Percentiles rank a stretch among this genome's conserved stretches.
Evolutionary conservation across 2,329 filamentous ascomycete genomes (phyloP).

Genomic region (Niveomyces coronatus): DNA sequence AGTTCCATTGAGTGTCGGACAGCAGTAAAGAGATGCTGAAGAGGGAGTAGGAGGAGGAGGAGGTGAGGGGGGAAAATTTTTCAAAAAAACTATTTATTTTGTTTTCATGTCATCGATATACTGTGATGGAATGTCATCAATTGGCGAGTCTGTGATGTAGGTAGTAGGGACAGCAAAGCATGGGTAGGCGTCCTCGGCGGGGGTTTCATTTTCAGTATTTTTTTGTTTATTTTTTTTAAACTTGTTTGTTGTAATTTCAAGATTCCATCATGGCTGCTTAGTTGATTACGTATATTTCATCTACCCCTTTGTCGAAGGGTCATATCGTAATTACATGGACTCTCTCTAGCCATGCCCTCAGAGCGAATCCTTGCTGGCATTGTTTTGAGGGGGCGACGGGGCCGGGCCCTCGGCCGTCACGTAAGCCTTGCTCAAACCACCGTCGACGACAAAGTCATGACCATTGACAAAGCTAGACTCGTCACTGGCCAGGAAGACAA

Average conservation of each 20-base stretch:
- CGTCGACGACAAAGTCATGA: conserved; percentile 89
- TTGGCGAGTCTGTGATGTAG: neutral
- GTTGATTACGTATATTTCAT: neutral
- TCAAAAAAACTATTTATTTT: neutral
- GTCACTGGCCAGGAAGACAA: conserved; percentile 77
- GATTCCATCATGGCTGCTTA: neutral
- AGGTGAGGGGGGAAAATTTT: too few species aligned
- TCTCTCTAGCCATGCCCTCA: conserved; percentile 14
- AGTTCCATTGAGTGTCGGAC: conserved; percentile 35
- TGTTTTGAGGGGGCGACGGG: conserved; percentile 45
- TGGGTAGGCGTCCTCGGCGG: conserved; percentile 9
- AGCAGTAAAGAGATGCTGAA: neutral
- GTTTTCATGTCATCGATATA: neutral
- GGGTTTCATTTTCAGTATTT: neutral
- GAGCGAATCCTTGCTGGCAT: conserved; percentile 41
- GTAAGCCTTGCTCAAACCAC: conserved; percentile 91
- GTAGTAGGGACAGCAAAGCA: conserved; percentile 1
- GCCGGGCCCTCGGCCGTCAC: conserved; percentile 55
- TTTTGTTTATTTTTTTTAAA: neutral
- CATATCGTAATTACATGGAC: too few species aligned
- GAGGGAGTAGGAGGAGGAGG: neutral
- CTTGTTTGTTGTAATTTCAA: neutral
- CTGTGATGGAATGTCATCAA: neutral
- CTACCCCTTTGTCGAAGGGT: too few species aligned
- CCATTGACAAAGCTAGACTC: conserved; percentile 87